Percentiles rank a stretch among this genome's conserved stretches.
Conservation (phyloP, 2,329 filamentous ascomycete genomes). For the Leptographium flavum region DNA sequence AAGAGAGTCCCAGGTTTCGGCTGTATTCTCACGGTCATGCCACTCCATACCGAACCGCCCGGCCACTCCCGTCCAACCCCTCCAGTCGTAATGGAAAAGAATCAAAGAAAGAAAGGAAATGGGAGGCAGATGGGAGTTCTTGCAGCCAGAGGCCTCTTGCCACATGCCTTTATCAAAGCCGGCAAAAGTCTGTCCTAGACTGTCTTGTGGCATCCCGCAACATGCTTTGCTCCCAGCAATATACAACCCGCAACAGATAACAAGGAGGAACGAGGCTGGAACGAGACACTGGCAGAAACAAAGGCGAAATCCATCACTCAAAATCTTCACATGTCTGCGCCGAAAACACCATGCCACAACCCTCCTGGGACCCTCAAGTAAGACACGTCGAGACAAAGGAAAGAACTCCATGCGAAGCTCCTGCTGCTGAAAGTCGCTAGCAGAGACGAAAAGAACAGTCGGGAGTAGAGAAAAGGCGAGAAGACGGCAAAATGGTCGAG, state of each 20-base stretch:
- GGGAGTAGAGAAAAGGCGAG: constrained; percentile 11
- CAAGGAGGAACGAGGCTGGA: neutral
- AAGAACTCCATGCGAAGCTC: constrained; percentile 3
- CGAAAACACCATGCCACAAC: constrained; percentile 25
- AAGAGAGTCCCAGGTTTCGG: constrained; percentile 1
- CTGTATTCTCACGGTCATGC: neutral
- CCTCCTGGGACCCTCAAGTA: neutral
- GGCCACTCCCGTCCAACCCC: neutral
- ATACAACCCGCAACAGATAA: neutral
- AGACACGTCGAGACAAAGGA: constrained; percentile 2
- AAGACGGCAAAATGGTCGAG: neutral
- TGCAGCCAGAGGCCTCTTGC: neutral
- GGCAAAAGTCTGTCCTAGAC: neutral
- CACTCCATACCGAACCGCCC: neutral
- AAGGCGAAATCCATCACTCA: neutral
- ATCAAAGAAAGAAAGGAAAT: constrained; percentile 15
- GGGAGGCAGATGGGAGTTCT: neutral
- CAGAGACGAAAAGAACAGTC: neutral
- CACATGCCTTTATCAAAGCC: neutral
- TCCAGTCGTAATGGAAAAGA: constrained; percentile 9
- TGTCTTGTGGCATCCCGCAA: neutral
- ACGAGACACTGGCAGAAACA: constrained; percentile 6
- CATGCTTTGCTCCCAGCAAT: constrained; percentile 11
- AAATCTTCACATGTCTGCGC: constrained; percentile 16
- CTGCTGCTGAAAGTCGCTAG: neutral